Base-by-base conservation (phyloP, 768 basidiomycete genomes). In the Tubosaeta sp. region DNA sequence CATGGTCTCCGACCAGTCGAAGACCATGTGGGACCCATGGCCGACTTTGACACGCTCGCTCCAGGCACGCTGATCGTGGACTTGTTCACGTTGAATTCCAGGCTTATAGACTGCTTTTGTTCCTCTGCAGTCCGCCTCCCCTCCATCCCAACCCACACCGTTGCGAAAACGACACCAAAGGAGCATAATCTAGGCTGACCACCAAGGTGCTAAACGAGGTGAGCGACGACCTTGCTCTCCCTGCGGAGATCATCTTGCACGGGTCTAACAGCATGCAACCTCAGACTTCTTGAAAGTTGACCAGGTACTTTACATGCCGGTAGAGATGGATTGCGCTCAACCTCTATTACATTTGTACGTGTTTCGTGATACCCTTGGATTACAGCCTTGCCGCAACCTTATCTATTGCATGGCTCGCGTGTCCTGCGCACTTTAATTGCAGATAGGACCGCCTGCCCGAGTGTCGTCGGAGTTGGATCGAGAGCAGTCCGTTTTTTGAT, bases 91-190 rank as follows among this genome's bases (percentile, higher is more conserved):
- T 35, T n/a, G 33, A 17, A 17, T 3, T 46, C 33, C 8, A 19
- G 14, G 33, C 35, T 16, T 5, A 17, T 5, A 22, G 19, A 14
- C 2, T 11, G 39, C 10, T 17, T 29, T 19, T 6, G 32, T 22
- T 16, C 48, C 4, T 34, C 29, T 7, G 14, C 4, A 33, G 6
- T 14, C 26, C 48, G 25, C 17, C 48, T 22, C 16, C 25, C 22
- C 8, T 50, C 48, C 41, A 33, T 33, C 16, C 57, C 49, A 27
- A 37, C 49, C 56, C 54, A 57, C 19, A 45, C 38, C 10, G 37
- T 57, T 11, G 54, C 56, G 17, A 56, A 48, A 1, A 41, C 50
- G 22, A 56, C 46, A 6, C 54, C 54, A 26, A 29, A 51, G 7
- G 43, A n/a, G n/a, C n/a, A n/a, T n/a, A n/a, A n/a, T n/a, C 10